Evolutionary conservation across 371 early-diverging fungal genomes (phyloP), one percentile per base, ranked within the genome.

Genomic region (Thermomucor indicae-seudaticae): DNA sequence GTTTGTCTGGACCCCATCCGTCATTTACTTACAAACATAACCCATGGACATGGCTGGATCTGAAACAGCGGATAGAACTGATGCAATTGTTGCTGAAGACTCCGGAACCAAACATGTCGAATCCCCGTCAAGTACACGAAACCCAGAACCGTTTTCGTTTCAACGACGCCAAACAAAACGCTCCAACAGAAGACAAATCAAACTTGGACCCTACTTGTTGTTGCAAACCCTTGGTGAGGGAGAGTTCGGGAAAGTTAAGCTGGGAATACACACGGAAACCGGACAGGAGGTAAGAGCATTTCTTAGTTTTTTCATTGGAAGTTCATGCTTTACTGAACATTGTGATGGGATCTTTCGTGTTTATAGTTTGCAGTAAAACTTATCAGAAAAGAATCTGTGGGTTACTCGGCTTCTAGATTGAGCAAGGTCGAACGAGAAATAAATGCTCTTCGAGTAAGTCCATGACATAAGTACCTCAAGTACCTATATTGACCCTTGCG

Each of bases 191-290:
- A 40, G 54, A 20, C 61, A 61, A 27, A 79, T 80, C 31, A 79
- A 82, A 65, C 79, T 95, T 61, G 96, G 96, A 2, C 88, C 93
- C 39, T 99, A 97, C 62, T 79, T 83, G 19, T 71, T 97, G 28
- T 79, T 91, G 20, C 94, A 93, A 69, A 90, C 92, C 14, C 79
- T 98, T 6, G 98, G 98, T 43, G 96, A 92, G 66, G 99, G 99
- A 29, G 97, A 96, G 70, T 97, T 96, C 66, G 96, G 95, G 40
- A 95, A 97, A 72, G 99, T 99, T 56, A 97, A 97, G 64, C 82
- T 96, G 16, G 98, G 93, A 3, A 76, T 92, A 50, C 92, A 97
- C 67, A 85, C 81, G 38, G 71, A 91, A 39, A 91, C 91, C 1
- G 89, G 92, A 11, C 86, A 89, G 64, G 93, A 94, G 85, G 99